A percentile compares a stretch with the other conserved stretches of the same genome.
Conservation (phyloP, 169 alveolate species). For the Eimeria tenella region DNA sequence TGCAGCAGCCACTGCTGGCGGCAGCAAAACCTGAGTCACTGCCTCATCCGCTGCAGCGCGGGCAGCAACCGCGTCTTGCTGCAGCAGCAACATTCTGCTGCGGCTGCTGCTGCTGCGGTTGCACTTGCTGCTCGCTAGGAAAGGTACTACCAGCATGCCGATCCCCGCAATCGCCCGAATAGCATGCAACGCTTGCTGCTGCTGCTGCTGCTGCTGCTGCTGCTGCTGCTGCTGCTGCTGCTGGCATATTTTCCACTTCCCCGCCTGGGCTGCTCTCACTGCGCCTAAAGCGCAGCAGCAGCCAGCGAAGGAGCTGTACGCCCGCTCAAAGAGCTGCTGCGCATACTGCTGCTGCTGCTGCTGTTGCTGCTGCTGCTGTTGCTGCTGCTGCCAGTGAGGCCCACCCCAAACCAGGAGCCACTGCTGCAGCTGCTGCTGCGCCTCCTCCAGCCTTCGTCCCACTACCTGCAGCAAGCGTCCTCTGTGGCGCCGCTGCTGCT, state of each 20-base stretch:
- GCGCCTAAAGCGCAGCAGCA: slow-evolving; percentile 61
- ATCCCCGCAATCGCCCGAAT: slow-evolving; percentile 27
- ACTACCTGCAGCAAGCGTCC: background rate
- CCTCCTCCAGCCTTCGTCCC: background rate
- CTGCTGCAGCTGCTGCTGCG: background rate
- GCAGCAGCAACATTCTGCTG: background rate
- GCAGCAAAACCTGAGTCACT: background rate
- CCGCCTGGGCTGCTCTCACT: slow-evolving; percentile 25
- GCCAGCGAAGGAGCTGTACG: slow-evolving; percentile 55
- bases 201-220: slow-evolving; percentile 50
- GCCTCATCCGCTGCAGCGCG: slow-evolving; percentile 22
- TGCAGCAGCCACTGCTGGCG: slow-evolving; percentile 59
- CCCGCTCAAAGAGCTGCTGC: slow-evolving; percentile 39
- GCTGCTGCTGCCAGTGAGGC: slow-evolving; percentile 11
- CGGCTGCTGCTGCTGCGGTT: slow-evolving; percentile 3
- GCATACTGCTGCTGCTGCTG: background rate
- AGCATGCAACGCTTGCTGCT: slow-evolving; percentile 8
- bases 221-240: slow-evolving; percentile 68
- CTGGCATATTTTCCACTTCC: background rate
- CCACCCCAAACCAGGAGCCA: background rate
- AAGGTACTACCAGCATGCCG: slow-evolving; percentile 49
- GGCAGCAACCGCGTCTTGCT: slow-evolving; percentile 11
- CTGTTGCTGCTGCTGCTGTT: slow-evolving; percentile 8
- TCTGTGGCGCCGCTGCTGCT: slow-evolving; percentile 15
- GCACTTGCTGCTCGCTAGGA: background rate